phyloP scores from a whole-genome alignment of 192 early-diverging fungal genomes.

The Chytriomyces sp. region DNA sequence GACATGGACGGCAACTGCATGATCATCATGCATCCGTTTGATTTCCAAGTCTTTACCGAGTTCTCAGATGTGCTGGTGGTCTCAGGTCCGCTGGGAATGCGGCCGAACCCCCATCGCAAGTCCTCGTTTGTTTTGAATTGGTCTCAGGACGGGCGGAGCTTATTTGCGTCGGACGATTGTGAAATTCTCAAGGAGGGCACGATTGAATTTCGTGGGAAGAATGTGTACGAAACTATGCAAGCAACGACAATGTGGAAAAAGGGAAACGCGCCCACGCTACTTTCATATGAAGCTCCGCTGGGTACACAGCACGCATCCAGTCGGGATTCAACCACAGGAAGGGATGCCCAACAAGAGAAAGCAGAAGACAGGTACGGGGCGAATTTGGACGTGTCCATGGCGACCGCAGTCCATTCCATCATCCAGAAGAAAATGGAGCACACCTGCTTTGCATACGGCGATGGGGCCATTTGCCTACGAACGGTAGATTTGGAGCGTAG shows the following conservation, averaged over 20 bases:
- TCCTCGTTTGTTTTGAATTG: slow-evolving; percentile 22
- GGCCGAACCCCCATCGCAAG: slow-evolving; percentile 8
- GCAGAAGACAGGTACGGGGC: too few relatives aligned
- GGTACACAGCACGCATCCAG: too few relatives aligned
- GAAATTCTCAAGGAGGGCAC: slow-evolving; percentile 38
- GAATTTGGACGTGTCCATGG: slow-evolving; percentile 20
- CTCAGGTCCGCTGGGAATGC: neutral
- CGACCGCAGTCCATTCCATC: slow-evolving; percentile 31
- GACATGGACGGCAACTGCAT: slow-evolving; percentile 31
- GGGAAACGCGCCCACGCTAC: slow-evolving; percentile 1
- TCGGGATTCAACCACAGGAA: neutral
- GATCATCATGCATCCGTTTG: slow-evolving; percentile 6
- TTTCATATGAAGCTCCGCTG: neutral
- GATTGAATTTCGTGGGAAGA: slow-evolving; percentile 23
- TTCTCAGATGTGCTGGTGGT: slow-evolving; percentile 11
- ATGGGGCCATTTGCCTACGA: slow-evolving; percentile 27
- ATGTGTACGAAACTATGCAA: slow-evolving; percentile 11
- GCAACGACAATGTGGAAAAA: neutral
- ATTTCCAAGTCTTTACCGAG: slow-evolving; percentile 32
- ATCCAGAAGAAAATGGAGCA: slow-evolving; percentile 12
- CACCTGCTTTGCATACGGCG: slow-evolving; percentile 23
- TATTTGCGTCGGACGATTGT: slow-evolving; percentile 28
- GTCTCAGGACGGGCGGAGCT: slow-evolving; percentile 27
- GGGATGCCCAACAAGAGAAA: neutral
- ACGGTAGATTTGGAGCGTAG: slow-evolving; percentile 9